These are phyloP conservation scores for Prunus kanzakura DNA, from an alignment of 306 rosid species.

Conservation along the genomic window DNA sequence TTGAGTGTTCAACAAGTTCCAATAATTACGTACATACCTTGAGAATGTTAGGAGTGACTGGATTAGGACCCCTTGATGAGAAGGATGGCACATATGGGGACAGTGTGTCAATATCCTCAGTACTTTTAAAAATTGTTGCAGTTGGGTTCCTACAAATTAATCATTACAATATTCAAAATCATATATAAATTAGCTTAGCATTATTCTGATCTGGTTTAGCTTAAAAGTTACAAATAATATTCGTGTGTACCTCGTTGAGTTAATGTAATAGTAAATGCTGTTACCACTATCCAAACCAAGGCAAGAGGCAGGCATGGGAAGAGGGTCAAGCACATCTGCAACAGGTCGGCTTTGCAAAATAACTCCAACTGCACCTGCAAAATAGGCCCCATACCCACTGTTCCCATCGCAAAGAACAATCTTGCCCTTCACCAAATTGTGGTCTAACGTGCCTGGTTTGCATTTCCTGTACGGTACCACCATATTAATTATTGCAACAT, in stretches of 20 bases:
- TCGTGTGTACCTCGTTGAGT: slow-evolving; percentile 18
- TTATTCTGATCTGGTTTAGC: too few species aligned
- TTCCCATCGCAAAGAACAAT: slow-evolving; percentile 1
- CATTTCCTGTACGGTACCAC: not conserved
- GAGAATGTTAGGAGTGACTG: slow-evolving; percentile 32
- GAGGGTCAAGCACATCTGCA: not conserved
- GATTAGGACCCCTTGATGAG: slow-evolving; percentile 69
- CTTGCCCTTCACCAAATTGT: not conserved
- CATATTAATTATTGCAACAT: too few species aligned
- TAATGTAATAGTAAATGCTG: slow-evolving; percentile 16
- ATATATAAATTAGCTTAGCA: too few species aligned
- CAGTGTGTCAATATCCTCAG: slow-evolving; percentile 10
- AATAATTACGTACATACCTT: slow-evolving; percentile 1
- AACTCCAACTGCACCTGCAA: not conserved
- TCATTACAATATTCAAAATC: not conserved
- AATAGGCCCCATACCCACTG: not conserved
- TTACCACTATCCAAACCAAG: not conserved
- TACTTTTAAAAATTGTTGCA: slow-evolving; percentile 40
- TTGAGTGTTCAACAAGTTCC: too few species aligned
- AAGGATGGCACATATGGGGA: slow-evolving; percentile 34
- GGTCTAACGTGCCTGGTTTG: not conserved
- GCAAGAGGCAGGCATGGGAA: not conserved
- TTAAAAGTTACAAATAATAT: too few species aligned
- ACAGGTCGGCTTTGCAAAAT: not conserved
- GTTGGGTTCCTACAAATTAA: slow-evolving; percentile 20